Conservation (phyloP, 2,329 filamentous ascomycete species). For the Claviceps paspali region DNA sequence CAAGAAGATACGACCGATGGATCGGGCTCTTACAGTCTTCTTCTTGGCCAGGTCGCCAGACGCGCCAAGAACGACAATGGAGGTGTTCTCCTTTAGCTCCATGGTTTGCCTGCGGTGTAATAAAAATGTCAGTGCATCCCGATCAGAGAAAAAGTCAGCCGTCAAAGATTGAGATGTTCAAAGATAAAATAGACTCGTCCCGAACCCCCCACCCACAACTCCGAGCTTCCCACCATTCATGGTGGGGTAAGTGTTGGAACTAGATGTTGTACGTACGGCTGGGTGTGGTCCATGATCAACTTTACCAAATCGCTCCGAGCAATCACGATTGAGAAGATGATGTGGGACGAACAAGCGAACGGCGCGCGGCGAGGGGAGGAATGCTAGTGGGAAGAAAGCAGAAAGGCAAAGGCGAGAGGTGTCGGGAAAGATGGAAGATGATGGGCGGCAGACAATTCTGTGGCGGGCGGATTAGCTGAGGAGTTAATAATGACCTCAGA, state of each 20-base stretch:
- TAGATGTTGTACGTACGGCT: slow-evolving; percentile 6
- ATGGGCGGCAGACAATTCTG: slow-evolving; percentile 2
- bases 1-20: background rate
- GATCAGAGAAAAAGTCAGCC: background rate
- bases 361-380: background rate
- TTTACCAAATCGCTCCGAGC: slow-evolving; percentile 6
- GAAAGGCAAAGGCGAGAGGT: background rate
- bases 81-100: slow-evolving; percentile 97
- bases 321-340: background rate
- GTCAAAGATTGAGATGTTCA: slow-evolving; percentile 1
- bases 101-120: slow-evolving; percentile 43
- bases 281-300: slow-evolving; percentile 8
- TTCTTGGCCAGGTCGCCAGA: slow-evolving; percentile 98
- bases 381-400: background rate
- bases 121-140: slow-evolving; percentile 5
- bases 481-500: slow-evolving; percentile 8
- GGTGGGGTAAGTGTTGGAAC: slow-evolving; percentile 6
- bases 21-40: slow-evolving; percentile 63
- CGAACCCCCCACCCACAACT: slow-evolving; percentile 3
- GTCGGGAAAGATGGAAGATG: slow-evolving; percentile 3
- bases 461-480: slow-evolving; percentile 8
- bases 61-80: slow-evolving; percentile 90
- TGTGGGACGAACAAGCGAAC: background rate
- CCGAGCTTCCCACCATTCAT: slow-evolving; percentile 5
- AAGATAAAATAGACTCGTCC: slow-evolving; percentile 1